phyloP scores from a whole-genome alignment of 768 basidiomycete species.

The Pisolithus tinctorius region DNA sequence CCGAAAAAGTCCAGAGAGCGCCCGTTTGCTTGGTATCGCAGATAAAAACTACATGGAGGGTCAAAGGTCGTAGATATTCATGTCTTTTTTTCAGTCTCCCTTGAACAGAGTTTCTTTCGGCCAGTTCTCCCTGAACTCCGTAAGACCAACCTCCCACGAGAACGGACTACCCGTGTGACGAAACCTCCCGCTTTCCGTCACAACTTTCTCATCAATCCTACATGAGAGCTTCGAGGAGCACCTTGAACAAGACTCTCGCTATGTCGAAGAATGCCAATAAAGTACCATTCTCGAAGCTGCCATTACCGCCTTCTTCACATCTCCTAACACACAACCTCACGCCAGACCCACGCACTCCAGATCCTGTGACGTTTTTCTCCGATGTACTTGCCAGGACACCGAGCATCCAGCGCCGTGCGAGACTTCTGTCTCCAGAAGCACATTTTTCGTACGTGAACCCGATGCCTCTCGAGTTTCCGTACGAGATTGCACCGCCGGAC shows the following conservation, averaged over 20 bases:
- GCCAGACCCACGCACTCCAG: slow-evolving; percentile 53
- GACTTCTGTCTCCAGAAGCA: slow-evolving; percentile 43
- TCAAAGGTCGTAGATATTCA: no score
- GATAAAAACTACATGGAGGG: no score
- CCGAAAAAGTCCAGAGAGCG: no score
- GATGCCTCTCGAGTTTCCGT: slow-evolving; percentile 78
- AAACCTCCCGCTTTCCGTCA: no score
- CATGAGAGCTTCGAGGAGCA: slow-evolving; percentile 13
- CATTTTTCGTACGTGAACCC: slow-evolving; percentile 82
- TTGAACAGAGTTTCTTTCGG: no score
- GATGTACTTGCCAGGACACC: slow-evolving; percentile 45
- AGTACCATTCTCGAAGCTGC: slow-evolving; percentile 39
- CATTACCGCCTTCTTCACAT: slow-evolving; percentile 37
- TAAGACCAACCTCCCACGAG: no score
- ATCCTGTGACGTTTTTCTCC: slow-evolving; percentile 43
- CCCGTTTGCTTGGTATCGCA: no score
- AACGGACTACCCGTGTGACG: no score
- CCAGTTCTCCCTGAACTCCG: no score
- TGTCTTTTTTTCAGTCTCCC: no score
- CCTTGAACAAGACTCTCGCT: slow-evolving; percentile 4
- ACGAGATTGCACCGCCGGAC: slow-evolving; percentile 43
- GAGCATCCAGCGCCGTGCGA: slow-evolving; percentile 63
- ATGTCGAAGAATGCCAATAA: slow-evolving; percentile 18
- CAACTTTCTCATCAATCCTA: no score
- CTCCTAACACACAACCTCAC: slow-evolving; percentile 44